phyloP scores from a whole-genome alignment of 2,329 filamentous ascomycete genomes.

The Cercospora sp. region DNA sequence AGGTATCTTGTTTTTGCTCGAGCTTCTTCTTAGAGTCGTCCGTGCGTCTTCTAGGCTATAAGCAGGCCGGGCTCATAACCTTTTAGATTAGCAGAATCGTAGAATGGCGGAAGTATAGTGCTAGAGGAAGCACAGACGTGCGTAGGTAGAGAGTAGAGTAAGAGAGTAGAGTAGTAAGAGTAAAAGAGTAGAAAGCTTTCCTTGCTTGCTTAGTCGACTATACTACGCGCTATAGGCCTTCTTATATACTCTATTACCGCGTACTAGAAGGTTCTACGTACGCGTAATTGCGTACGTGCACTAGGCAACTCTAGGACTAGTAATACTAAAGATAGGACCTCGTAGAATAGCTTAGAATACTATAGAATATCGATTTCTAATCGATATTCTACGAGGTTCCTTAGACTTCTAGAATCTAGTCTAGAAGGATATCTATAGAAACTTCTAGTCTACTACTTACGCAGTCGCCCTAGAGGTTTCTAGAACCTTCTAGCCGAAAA shows the following conservation, averaged over 20 bases:
- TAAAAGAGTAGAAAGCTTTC: background rate
- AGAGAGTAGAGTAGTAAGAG: background rate
- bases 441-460: background rate
- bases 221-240: background rate
- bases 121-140: too few species aligned
- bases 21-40: too few species aligned
- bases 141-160: background rate
- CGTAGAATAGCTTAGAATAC: too few species aligned
- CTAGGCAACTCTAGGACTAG: too few species aligned
- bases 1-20: too few species aligned
- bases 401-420: background rate
- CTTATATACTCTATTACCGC: background rate
- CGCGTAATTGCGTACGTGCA: background rate
- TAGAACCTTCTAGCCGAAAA: background rate
- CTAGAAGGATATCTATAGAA: background rate
- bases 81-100: background rate
- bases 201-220: background rate
- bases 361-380: too few species aligned
- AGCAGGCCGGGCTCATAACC: too few species aligned
- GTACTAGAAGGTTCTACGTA: background rate
- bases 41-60: too few species aligned
- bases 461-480: background rate
- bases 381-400: too few species aligned
- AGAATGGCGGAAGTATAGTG: too few species aligned
- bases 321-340: too few species aligned